A percentile compares a stretch with the other conserved stretches of the same genome.
Conservation (phyloP, 1,139 yeast genomes). For the Wickerhamomyces sp. region DNA sequence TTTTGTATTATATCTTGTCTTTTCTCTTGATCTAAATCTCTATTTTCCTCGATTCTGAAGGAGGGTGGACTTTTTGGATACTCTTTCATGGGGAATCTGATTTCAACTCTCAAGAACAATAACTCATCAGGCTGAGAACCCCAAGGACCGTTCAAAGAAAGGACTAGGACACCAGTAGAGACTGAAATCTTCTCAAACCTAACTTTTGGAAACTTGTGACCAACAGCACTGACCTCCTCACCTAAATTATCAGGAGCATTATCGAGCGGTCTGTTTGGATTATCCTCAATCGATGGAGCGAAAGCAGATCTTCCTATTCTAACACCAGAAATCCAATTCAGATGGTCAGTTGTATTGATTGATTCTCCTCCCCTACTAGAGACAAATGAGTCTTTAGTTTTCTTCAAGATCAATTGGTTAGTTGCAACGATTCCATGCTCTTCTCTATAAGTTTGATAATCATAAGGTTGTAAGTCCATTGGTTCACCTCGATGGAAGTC, state of each 20-base stretch:
- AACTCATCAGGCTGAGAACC: constrained; percentile 47
- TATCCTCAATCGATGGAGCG: constrained; percentile 27
- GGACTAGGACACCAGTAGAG: constrained; percentile 71
- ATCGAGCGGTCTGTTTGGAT: constrained; percentile 31
- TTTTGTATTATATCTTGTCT: constrained; percentile 45
- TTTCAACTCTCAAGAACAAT: constrained; percentile 63
- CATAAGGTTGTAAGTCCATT: constrained; percentile 34
- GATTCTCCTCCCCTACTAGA: constrained; percentile 30
- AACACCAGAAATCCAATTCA: constrained; percentile 94
- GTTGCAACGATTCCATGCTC: constrained; percentile 37
- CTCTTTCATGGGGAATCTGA: constrained; percentile 54
- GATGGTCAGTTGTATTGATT: constrained; percentile 50
- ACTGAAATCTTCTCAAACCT: constrained; percentile 85
- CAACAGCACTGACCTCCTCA: constrained; percentile 86
- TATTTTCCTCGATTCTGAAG: constrained; percentile 76
- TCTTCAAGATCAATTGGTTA: constrained; percentile 18
- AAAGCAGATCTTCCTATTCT: constrained; percentile 57
- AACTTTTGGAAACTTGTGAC: constrained; percentile 85
- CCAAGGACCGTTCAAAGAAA: constrained; percentile 81
- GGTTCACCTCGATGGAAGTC: constrained; percentile 44
- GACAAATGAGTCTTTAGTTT: constrained; percentile 32
- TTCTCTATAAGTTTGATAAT: constrained; percentile 42
- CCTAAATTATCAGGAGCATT: constrained; percentile 69
- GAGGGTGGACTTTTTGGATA: constrained; percentile 63
- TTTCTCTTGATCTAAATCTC: constrained; percentile 49